Percentiles rank a stretch among this genome's conserved stretches.
These are phyloP conservation scores for Colletotrichum cereale DNA, from an alignment of 2,329 filamentous ascomycete species.

Conservation along the genomic window DNA sequence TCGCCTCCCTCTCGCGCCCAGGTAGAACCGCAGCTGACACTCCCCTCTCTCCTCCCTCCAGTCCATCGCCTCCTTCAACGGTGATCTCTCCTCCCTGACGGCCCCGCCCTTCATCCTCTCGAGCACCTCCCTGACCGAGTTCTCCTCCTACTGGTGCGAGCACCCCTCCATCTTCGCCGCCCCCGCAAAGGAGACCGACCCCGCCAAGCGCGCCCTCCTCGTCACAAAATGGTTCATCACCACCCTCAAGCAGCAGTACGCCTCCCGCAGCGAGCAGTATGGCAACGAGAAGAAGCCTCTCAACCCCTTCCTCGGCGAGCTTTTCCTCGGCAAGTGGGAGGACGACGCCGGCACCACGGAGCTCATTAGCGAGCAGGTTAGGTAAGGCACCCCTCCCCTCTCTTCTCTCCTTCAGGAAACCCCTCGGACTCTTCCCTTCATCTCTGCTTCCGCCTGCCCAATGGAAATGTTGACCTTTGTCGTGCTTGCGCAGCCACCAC, in stretches of 20 bases:
- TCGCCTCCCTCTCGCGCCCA: neutral
- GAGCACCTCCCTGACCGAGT: conserved; percentile 82
- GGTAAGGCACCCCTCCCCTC: conserved; percentile 54
- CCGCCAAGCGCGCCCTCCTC: conserved; percentile 83
- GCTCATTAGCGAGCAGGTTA: conserved; percentile 94
- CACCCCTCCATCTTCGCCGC: conserved; percentile 84
- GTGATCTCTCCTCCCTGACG: conserved; percentile 83
- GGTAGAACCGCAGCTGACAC: neutral
- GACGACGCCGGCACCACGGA: conserved; percentile 85
- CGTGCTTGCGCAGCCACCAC: conserved; percentile 73
- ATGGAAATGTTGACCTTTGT: neutral
- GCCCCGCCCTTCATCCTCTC: conserved; percentile 87
- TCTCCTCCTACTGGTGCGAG: conserved; percentile 86
- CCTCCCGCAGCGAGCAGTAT: conserved; percentile 78
- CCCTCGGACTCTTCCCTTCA: neutral
- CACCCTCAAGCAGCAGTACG: conserved; percentile 89
- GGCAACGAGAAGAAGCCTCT: conserved; percentile 98
- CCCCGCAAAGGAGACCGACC: conserved; percentile 82
- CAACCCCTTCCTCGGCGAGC: conserved; percentile 95
- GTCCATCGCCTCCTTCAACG: conserved; percentile 86
- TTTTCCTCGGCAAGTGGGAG: conserved; percentile 93
- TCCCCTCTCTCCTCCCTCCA: conserved; percentile 43
- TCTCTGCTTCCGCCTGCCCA: neutral
- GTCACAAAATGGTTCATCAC: conserved; percentile 98
- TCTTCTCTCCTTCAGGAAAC: neutral